Evolutionary conservation across 208 protist species (phyloP), one percentile per base, ranked within the genome.

Genomic region (Trypanosoma lewisi): DNA sequence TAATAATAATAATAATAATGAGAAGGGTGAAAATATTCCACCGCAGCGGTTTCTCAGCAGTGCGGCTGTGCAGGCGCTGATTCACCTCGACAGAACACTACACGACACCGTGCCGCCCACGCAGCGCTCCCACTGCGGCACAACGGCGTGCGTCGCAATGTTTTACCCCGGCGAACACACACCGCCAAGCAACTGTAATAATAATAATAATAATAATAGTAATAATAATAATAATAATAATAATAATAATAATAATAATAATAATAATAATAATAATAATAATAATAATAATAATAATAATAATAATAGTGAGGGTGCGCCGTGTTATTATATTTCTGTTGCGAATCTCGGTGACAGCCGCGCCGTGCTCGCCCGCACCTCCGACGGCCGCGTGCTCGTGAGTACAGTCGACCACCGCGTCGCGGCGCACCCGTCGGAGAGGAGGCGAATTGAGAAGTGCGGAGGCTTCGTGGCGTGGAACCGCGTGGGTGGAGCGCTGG

Each of bases 341-440:
- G 87, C 87, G 4, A 89, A 89, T 50, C 62, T 93, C 8, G 87
- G 87, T 14, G 87, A 93, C 54, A 87, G 82, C 33, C 77, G 87
- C n/a, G 73, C 81, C 19, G 75, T 93, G 9, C 49, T 93, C 17
- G 82, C 77, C 47, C 74, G 66, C 53, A 52, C 66, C 1, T 52
- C 55, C 8, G 78, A 61, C 4, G 70, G 72, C 8, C 31, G 51
- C 21, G 39, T 91, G 33, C 37, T 89, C 30, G 51, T 87, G 6
- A 44, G 70, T 23, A 90, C 87, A 23, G 48, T 54, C 2, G 82
- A 90, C 64, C 87, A 93, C 67, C 78, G 84, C 51, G 70, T 83
- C 47, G 34, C 58, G 23, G 28, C 51, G 19, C 77, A 70, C 44
- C 73, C 78, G 0, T 11, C 67, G 0, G 87, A 93, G 60, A 45